These are phyloP conservation scores for Domatiomyces catenatus DNA, from an alignment of 2,329 filamentous ascomycete species.

Conservation along the genomic window DNA sequence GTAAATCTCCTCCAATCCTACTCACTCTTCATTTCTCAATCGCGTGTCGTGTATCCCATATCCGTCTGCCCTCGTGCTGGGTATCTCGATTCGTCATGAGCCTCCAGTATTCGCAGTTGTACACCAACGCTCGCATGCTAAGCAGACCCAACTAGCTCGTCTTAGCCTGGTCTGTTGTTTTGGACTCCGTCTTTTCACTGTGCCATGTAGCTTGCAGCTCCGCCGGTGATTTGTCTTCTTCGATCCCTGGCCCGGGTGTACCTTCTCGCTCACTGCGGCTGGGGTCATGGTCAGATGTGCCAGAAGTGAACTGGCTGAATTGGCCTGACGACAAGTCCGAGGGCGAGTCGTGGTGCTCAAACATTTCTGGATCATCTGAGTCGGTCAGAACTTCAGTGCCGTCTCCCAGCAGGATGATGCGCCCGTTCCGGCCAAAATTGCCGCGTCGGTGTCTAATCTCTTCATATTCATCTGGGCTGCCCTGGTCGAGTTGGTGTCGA, in stretches of 20 bases:
- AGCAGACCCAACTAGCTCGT: background rate
- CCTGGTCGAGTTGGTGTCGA: slow-evolving; percentile 61
- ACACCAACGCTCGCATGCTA: background rate
- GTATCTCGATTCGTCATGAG: slow-evolving; percentile 12
- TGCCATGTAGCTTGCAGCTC: background rate
- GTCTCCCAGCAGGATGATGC: slow-evolving; percentile 89
- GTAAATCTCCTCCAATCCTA: background rate
- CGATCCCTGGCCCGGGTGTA: slow-evolving; percentile 33
- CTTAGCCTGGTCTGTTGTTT: background rate
- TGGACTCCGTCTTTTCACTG: background rate
- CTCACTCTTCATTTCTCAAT: background rate
- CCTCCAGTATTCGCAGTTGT: background rate
- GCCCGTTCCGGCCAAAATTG: slow-evolving; percentile 58
- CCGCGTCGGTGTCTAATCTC: slow-evolving; percentile 40
- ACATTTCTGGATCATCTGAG: slow-evolving; percentile 82
- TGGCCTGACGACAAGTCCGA: slow-evolving; percentile 77
- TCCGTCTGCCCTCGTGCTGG: background rate
- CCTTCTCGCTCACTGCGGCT: slow-evolving; percentile 33
- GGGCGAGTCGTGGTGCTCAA: slow-evolving; percentile 76
- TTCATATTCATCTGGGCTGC: slow-evolving; percentile 48
- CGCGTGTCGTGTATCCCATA: background rate
- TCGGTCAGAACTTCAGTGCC: slow-evolving; percentile 84
- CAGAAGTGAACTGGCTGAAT: slow-evolving; percentile 48
- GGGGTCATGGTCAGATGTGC: slow-evolving; percentile 19
- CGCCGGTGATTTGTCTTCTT: background rate